phyloP scores from a whole-genome alignment of 257 asterid genomes.

The Parsonsia alboflavescens region DNA sequence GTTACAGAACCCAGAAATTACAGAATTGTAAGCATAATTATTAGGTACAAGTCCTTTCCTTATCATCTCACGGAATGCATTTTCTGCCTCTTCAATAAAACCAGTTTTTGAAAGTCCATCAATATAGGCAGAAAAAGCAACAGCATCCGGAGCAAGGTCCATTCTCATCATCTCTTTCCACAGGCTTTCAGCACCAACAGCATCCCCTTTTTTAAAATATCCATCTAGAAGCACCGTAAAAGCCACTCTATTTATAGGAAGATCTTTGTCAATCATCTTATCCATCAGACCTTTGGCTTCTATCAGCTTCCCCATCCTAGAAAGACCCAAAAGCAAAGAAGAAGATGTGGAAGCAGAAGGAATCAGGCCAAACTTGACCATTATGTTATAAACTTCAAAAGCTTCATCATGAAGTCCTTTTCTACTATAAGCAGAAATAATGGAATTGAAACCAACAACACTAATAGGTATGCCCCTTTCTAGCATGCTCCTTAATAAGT shows the following conservation, averaged over 20 bases:
- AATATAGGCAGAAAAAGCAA: conserved; percentile 82
- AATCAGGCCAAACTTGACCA: conserved; percentile 53
- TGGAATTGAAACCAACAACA: conserved; percentile 64
- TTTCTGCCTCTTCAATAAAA: conserved; percentile 57
- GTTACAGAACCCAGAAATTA: conserved; percentile 70
- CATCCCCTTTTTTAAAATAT: conserved; percentile 65
- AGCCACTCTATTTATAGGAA: conserved; percentile 54
- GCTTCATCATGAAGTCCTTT: conserved; percentile 59
- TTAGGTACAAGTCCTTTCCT: conserved; percentile 69
- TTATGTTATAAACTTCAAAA: conserved; percentile 58
- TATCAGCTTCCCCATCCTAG: conserved; percentile 55
- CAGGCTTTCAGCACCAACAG: conserved; percentile 52
- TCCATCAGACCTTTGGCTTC: conserved; percentile 57
- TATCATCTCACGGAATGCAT: conserved; percentile 44
- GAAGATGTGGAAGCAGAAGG: conserved; percentile 79
- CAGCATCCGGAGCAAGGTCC: conserved; percentile 81
- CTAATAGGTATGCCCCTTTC: conserved; percentile 72
- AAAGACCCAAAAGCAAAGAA: conserved; percentile 69
- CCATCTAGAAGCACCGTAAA: conserved; percentile 79
- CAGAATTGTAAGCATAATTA: conserved; percentile 74
- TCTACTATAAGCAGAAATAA: conserved; percentile 71
- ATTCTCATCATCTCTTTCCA: conserved; percentile 77
- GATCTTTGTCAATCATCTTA: conserved; percentile 60
- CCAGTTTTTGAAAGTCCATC: conserved; percentile 69
- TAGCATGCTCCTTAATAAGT: conserved; percentile 50